phyloP scores from a whole-genome alignment of 2,329 filamentous ascomycete species.

The Botrytis porri region DNA sequence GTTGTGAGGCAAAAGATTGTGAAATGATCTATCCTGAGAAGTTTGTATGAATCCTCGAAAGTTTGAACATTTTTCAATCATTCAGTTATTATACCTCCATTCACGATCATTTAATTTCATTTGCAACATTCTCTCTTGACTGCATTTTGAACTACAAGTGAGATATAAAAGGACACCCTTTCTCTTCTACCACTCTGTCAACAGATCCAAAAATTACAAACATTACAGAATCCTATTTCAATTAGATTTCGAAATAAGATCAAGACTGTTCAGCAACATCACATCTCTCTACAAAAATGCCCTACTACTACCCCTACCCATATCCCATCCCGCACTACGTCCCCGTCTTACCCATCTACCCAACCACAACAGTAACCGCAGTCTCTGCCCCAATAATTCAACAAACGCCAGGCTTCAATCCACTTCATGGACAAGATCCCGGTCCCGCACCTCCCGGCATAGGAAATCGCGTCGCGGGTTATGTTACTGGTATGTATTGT shows the following conservation, averaged over 20 bases:
- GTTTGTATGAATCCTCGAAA: not conserved
- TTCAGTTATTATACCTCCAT: not conserved
- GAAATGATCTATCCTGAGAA: not conserved
- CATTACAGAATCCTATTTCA: no score
- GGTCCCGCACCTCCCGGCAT: not conserved
- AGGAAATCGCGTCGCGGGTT: not conserved
- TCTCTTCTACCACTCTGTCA: not conserved
- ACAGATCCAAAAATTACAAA: not conserved
- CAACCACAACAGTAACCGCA: not conserved
- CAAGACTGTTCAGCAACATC: not conserved
- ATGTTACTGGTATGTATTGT: constrained; percentile 2
- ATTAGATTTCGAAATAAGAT: rapidly evolving
- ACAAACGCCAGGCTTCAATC: not conserved
- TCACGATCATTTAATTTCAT: not conserved
- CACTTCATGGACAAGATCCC: not conserved
- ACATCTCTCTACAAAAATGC: not conserved
- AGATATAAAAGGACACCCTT: not conserved
- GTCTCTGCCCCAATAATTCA: not conserved
- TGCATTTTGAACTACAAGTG: not conserved
- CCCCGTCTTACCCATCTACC: not conserved
- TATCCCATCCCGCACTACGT: not conserved
- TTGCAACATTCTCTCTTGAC: not conserved
- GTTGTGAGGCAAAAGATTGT: not conserved
- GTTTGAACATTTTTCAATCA: not conserved
- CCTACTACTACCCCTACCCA: not conserved